Evolutionary conservation across 257 asterid genomes (phyloP), one percentile per base, ranked within the genome.

Genomic region (Solanum megistacrolobum): DNA sequence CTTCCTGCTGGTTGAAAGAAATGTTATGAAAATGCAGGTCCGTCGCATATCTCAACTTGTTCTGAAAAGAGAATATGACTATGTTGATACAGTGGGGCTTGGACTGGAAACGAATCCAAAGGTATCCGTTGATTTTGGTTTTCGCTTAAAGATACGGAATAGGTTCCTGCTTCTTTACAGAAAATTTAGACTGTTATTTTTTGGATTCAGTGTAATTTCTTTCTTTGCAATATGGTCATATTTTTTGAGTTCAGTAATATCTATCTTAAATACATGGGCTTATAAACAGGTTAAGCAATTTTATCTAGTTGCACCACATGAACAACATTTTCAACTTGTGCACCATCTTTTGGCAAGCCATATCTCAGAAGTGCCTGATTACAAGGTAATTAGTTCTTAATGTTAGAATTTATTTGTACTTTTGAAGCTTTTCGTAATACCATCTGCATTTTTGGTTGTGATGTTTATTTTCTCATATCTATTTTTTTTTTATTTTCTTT

Each of bases 11-110:
- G 74, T 81, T 87, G 62, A 48, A 48, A 46, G 90, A 27, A 32
- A 43, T 86, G 18, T 89, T 86, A 10, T 89, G 87, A 39, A 58
- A 87, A 86, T 89, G 87, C 96, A 97, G 99, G 98, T 97, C 87
- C 96, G 99, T 27, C 96, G 98, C 86, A 86, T 97, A 86, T 96
- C 98, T 69, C 99, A 95, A 90, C 96, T 97, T 86, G 96, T 97
- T 86, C 87, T 97, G 83, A 92, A 93, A 91, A 94, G 94, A 91
- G 99, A 97, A 85, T 95, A 95, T 92, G 95, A 88, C 25, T 96
- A 91, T 90, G 91, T 97, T 86, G 98, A 97, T 88, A 94, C 98
- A 2, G 92, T 95, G 72, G 99, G 98, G 34, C 95, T 94, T 87
- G 89, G 93, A 89, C 83, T 95, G 90, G 99, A 95, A 72, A 95